Base-by-base conservation (phyloP, 2,329 filamentous ascomycete species). In the Akanthomyces muscarius region DNA sequence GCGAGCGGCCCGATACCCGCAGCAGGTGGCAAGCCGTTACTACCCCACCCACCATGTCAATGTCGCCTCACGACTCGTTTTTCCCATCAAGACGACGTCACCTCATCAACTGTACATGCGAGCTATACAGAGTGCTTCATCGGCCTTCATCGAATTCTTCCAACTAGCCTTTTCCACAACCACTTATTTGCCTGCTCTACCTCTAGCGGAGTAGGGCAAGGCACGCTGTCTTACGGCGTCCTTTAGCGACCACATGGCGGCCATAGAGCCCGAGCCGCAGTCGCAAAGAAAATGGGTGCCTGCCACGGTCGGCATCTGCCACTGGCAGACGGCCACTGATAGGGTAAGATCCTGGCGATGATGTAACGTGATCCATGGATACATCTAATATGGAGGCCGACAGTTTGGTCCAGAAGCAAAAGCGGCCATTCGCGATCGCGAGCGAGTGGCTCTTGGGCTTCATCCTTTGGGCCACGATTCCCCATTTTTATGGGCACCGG, bases 361-460 rank as follows among this genome's bases (percentile, higher is more conserved):
- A 41, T 52, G 38, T 23, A 36, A 30, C 28, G 5, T 33, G 18
- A 44, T 2, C 16, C 16, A 41, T 44, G 38, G 28, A 21, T 63
- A 14, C 25, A 28, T 54, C 52, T 55, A 8, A 62, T 18, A 59
- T 25, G 10, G 10, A 28, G 23, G 18, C 47, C 64, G 42, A 28
- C 64, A 78, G 76, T 78, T 78, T 69, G 76, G 77, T 30, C 63
- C 69, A 56, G 71, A 71, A 7, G 76, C 73, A 36, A 71, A 66
- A 64, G 64, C 65, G 6, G 71, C 71, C 45, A 70, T 78, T 41
- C 69, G 71, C 25, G 72, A 75, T 57, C 74, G 75, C 56, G 77
- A 78, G 64, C 70, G 70, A 61, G 67, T 68, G 36, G 64, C 66
- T 25, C 55, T 68, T 59, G 68, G 69, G 25, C 66, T 71, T 61